Conservation (phyloP, 352 stramenopile species). For the Globisporangium rhizosaccharum region DNA sequence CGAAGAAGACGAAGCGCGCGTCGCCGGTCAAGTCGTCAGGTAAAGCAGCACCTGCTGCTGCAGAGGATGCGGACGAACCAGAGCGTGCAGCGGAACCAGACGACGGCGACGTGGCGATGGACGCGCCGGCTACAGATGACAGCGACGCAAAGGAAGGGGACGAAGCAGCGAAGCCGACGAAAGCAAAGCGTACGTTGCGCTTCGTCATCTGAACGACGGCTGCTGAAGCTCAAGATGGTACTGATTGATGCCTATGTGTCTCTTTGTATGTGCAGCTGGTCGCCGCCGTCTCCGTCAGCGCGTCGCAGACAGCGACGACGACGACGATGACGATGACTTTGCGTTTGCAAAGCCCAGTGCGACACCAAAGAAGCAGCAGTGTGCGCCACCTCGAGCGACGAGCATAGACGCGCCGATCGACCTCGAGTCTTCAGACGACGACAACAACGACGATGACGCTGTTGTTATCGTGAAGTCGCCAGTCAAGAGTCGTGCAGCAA, state of each 20-base stretch:
- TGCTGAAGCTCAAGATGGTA: neutral
- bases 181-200: conserved; percentile 34
- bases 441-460: conserved; percentile 6
- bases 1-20: conserved; percentile 8
- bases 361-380: conserved; percentile 13
- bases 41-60: neutral
- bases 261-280: conserved; percentile 25
- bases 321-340: conserved; percentile 44
- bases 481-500: neutral
- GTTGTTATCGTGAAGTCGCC: conserved; percentile 7
- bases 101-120: conserved; percentile 25
- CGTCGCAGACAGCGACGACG: conserved; percentile 28
- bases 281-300: conserved; percentile 58
- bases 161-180: conserved; percentile 5
- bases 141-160: conserved; percentile 3
- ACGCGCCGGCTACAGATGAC: conserved; percentile 7
- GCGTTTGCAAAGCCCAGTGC: conserved; percentile 18
- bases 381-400: conserved; percentile 1
- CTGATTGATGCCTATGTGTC: neutral
- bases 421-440: conserved; percentile 17
- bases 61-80: conserved; percentile 13
- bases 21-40: neutral
- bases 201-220: neutral
- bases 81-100: conserved; percentile 21
- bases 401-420: conserved; percentile 33